phyloP scores from a whole-genome alignment of 495 filamentous ascomycete species.

The Tirmania nivea region DNA sequence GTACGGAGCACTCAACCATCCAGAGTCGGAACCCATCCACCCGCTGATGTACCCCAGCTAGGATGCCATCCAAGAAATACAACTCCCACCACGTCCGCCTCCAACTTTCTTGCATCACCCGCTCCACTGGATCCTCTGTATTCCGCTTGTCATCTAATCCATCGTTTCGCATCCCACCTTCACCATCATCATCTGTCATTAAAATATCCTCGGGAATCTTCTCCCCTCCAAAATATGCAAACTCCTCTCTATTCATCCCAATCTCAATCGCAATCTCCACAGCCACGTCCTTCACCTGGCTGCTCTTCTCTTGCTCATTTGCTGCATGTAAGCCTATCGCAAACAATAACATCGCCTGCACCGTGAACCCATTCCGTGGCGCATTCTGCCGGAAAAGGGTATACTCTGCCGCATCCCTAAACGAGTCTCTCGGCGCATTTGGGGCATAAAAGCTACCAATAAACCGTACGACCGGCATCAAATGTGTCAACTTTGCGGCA shows the following conservation, averaged over 20 bases:
- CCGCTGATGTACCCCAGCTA: conserved; percentile 33
- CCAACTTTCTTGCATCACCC: conserved; percentile 50
- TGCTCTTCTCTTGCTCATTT: conserved; percentile 43
- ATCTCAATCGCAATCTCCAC: conserved; percentile 52
- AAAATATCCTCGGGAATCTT: conserved; percentile 35
- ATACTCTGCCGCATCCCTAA: conserved; percentile 34
- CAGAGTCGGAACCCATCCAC: conserved; percentile 33
- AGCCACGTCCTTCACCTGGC: conserved; percentile 42
- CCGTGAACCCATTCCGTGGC: conserved; percentile 38
- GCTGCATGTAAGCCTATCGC: conserved; percentile 58
- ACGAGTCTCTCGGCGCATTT: conserved; percentile 27
- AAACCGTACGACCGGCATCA: conserved; percentile 44
- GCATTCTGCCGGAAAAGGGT: conserved; percentile 28
- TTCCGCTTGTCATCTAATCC: not conserved
- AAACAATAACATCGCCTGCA: conserved; percentile 58
- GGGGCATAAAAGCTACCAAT: conserved; percentile 43
- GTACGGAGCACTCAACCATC: conserved; percentile 34
- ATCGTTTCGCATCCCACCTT: conserved; percentile 2
- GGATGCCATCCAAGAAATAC: conserved; percentile 54
- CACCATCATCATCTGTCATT: conserved; percentile 22
- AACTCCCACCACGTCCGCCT: conserved; percentile 85
- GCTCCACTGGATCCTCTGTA: conserved; percentile 21
- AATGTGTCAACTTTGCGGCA: conserved; percentile 6
- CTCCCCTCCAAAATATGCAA: conserved; percentile 36
- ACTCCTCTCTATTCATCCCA: conserved; percentile 41